Conservation (phyloP, 2,329 filamentous ascomycete genomes). For the Coniochaeta prunicola region DNA sequence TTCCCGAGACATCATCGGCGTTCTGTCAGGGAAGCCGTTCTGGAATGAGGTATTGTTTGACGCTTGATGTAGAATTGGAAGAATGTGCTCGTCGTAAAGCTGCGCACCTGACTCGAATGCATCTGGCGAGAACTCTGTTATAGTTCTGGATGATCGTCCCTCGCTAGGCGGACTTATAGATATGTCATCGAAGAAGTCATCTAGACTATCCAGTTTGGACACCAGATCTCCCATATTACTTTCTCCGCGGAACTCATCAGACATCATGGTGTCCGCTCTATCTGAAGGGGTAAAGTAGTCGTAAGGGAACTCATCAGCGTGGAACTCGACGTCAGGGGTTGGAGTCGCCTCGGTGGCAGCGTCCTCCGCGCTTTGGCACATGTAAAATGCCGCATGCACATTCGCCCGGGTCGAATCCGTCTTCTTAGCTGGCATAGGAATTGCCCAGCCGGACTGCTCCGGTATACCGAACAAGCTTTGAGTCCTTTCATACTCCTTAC, state of each 20-base stretch:
- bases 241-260: conserved; percentile 68
- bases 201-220: conserved; percentile 68
- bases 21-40: conserved; percentile 75
- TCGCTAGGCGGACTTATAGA: conserved; percentile 52
- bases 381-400: conserved; percentile 94
- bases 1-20: conserved; percentile 49
- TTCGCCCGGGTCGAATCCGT: conserved; percentile 81
- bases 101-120: conserved; percentile 69
- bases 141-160: conserved; percentile 52
- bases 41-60: conserved; percentile 79
- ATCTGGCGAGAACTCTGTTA: conserved; percentile 58
- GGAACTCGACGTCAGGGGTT: conserved; percentile 87
- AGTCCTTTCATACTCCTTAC: conserved; percentile 91
- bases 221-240: conserved; percentile 75
- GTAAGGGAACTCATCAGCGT: conserved; percentile 79
- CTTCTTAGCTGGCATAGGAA: conserved; percentile 86
- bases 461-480: conserved; percentile 96
- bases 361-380: conserved; percentile 66
- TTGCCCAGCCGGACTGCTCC: conserved; percentile 91
- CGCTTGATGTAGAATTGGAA: conserved; percentile 84
- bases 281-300: conserved; percentile 68
- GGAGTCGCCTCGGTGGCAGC: conserved; percentile 51
- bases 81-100: conserved; percentile 86
- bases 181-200: conserved; percentile 72
- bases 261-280: conserved; percentile 86